Evolutionary conservation across 495 filamentous ascomycete genomes (phyloP), one percentile per base, ranked within the genome.

Genomic region (Chaetomium fimeti): DNA sequence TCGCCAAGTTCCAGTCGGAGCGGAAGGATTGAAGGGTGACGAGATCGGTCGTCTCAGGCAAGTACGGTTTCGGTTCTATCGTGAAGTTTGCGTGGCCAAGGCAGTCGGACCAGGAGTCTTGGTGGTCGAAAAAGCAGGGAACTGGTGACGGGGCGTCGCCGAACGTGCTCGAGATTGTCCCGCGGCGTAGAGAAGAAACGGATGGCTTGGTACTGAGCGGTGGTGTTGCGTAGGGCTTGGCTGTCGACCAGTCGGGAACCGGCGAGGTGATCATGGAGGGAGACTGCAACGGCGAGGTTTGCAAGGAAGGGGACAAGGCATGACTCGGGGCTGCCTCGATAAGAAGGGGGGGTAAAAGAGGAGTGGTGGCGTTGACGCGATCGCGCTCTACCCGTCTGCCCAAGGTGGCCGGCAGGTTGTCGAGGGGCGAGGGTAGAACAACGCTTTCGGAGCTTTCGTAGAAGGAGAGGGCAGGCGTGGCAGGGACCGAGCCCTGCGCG

Each of bases 11-110:
- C 92, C 92, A 96, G 66, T 94, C 86, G 18, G 83, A 79, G 25
- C 89, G 87, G 58, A 97, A 77, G 63, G 83, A 79, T 18, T 84
- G 84, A 64, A 91, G 88, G 12, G 85, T 81, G 11, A 83, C 79
- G 1, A 89, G 66, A 43, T 75, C 75, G 60, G 87, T 82, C 0
- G 68, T 68, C 32, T 88, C 82, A 0, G 91, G 89, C 13, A 82
- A 68, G 68, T 97, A 96, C 0, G 92, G 92, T 70, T 86, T 87
- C 2, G 92, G 92, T 18, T 87, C 78, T 65, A 97, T 94, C 69
- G 84, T 92, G 76, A 93, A 97, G 72, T 97, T 96, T 51, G 92
- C 91, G 71, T 97, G 92, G 16, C 92, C 92, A 4, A 97, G 85
- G 62, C 85, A 87, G 68, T 86, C 83, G 7, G 91, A 86, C 92